These are phyloP conservation scores for Fusarium hainanense DNA, from an alignment of 2,329 filamentous ascomycete genomes.

Conservation along the genomic window DNA sequence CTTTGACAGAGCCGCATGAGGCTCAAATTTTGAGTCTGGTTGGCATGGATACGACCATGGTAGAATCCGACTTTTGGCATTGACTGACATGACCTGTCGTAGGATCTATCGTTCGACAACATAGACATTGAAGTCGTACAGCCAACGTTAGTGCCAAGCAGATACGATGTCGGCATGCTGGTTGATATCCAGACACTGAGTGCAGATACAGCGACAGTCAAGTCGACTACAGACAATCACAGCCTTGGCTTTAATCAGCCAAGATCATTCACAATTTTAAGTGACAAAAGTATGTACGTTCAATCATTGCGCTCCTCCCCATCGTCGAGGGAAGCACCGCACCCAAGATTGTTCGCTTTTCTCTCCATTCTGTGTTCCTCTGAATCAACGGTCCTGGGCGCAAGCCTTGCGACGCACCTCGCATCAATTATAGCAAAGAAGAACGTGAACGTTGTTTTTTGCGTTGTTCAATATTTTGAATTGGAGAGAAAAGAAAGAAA, in stretches of 20 bases:
- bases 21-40: not conserved
- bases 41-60: not conserved
- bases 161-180: not conserved
- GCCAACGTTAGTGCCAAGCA: not conserved
- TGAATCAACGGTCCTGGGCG: constrained; percentile 61
- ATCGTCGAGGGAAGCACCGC: constrained; percentile 64
- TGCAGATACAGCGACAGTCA: not conserved
- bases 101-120: not conserved
- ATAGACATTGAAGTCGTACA: not conserved
- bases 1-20: not conserved
- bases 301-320: constrained; percentile 71
- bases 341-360: constrained; percentile 69
- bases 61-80: not conserved
- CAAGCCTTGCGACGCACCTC: constrained; percentile 57
- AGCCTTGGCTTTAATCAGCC: not conserved
- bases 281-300: constrained; percentile 59
- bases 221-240: not conserved
- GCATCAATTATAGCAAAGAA: constrained; percentile 54
- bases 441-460: constrained; percentile 59
- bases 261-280: constrained; percentile 5
- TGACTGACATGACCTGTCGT: not conserved
- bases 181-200: not conserved
- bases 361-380: constrained; percentile 65
- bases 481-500: constrained; percentile 44
- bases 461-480: constrained; percentile 60